Evolutionary conservation across 257 asterid genomes (phyloP).

Genomic region (Capsicum pubescens): DNA sequence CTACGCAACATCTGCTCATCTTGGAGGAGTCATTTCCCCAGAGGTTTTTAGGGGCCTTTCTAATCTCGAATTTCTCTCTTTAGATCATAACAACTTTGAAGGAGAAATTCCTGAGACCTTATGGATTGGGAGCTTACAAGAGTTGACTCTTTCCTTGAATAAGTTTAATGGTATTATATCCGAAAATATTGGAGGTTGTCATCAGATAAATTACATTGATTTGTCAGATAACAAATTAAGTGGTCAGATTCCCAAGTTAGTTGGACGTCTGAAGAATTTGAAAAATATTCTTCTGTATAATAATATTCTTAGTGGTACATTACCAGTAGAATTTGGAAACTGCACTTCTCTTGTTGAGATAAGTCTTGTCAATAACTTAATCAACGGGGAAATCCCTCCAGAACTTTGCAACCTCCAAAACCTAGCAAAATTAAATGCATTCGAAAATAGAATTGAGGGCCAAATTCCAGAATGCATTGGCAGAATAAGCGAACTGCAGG

Average conservation of each 20-base stretch:
- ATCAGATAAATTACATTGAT: conserved; percentile 39
- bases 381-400: conserved; percentile 47
- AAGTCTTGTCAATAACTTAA: conserved; percentile 38
- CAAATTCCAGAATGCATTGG: conserved; percentile 48
- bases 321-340: conserved; percentile 48
- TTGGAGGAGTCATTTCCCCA: conserved; percentile 45
- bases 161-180: conserved; percentile 50
- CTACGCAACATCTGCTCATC: conserved; percentile 38
- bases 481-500: conserved; percentile 43
- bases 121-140: conserved; percentile 41
- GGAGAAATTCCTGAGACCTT: conserved; percentile 56
- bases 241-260: conserved; percentile 49
- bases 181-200: conserved; percentile 38
- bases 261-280: conserved; percentile 44
- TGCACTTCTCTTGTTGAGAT: conserved; percentile 43
- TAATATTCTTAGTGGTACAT: conserved; percentile 40
- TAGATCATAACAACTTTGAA: conserved; percentile 42
- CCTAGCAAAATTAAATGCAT: conserved; percentile 35
- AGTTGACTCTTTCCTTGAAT: conserved; percentile 38
- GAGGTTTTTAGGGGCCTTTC: conserved; percentile 41
- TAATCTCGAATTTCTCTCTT: conserved; percentile 34
- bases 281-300: conserved; percentile 29
- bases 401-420: conserved; percentile 50
- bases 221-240: conserved; percentile 45
- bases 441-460: conserved; percentile 45